Evolutionary conservation across 2,329 filamentous ascomycete genomes (phyloP).

Genomic region (Apiospora kogelbergensis): DNA sequence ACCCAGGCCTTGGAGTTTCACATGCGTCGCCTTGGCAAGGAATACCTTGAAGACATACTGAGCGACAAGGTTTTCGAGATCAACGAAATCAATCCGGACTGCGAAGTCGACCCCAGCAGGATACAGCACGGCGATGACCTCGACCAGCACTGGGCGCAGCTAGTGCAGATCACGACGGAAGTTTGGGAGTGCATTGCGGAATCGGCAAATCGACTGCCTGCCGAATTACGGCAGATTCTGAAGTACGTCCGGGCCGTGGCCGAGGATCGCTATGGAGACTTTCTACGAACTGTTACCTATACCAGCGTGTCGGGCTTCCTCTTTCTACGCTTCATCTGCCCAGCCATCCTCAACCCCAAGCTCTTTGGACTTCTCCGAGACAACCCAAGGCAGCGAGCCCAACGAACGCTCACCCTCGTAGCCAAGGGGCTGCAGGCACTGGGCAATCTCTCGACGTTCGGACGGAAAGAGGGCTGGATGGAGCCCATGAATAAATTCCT

Average conservation of each 20-base stretch:
- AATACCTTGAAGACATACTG: constrained; percentile 86
- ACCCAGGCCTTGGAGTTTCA: constrained; percentile 94
- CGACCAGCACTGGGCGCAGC: constrained; percentile 76
- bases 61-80: constrained; percentile 86
- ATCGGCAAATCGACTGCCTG: constrained; percentile 73
- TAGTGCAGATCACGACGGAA: constrained; percentile 75
- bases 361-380: constrained; percentile 83
- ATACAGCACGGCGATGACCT: constrained; percentile 68
- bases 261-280: constrained; percentile 92
- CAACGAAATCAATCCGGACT: constrained; percentile 86
- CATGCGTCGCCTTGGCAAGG: constrained; percentile 90
- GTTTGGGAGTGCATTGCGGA: constrained; percentile 81
- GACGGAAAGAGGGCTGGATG: constrained; percentile 98
- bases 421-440: constrained; percentile 90
- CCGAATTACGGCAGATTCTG: constrained; percentile 81
- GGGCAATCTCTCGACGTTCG: constrained; percentile 87
- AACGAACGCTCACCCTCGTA: constrained; percentile 86
- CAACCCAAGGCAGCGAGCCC: constrained; percentile 77
- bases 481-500: constrained; percentile 96
- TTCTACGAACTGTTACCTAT: constrained; percentile 83
- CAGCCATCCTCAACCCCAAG: constrained; percentile 93
- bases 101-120: constrained; percentile 90
- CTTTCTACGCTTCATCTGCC: constrained; percentile 93
- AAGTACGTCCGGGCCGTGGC: constrained; percentile 90
- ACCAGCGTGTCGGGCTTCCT: constrained; percentile 94